Conservation (phyloP, 345 rosid genomes). For the Eucalyptus curtisii region DNA sequence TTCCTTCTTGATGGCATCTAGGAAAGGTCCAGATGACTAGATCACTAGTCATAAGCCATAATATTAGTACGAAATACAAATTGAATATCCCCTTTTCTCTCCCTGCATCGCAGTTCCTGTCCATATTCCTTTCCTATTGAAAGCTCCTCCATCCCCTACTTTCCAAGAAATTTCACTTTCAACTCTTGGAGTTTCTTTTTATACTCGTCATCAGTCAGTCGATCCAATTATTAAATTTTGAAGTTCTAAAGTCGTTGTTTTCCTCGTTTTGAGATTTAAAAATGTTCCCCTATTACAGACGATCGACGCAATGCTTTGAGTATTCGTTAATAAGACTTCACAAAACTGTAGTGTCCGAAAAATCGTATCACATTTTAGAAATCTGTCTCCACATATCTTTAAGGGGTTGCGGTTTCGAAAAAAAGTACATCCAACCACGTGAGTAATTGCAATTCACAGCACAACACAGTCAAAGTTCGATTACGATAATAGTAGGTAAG, state of each 20-base stretch:
- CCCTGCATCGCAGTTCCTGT: background rate
- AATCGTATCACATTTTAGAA: rapidly evolving
- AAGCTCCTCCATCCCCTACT: background rate
- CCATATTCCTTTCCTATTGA: background rate
- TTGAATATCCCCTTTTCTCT: background rate
- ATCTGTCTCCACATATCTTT: background rate
- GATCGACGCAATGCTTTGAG: no score
- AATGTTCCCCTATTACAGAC: background rate
- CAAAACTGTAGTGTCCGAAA: rapidly evolving
- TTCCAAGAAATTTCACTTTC: background rate
- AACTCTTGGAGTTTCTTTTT: no score
- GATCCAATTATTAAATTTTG: no score
- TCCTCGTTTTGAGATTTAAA: background rate
- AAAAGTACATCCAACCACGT: background rate
- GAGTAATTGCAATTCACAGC: background rate
- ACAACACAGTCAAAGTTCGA: background rate
- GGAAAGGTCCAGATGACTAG: background rate
- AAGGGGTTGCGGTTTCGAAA: background rate
- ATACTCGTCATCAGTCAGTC: background rate
- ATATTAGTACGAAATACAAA: background rate
- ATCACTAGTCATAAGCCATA: background rate
- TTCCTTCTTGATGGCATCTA: background rate
- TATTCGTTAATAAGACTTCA: background rate
- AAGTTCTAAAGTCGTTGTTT: background rate
- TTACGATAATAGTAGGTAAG: background rate